Conservation (phyloP, 768 basidiomycete species). For the Amanita subjunquillea region DNA sequence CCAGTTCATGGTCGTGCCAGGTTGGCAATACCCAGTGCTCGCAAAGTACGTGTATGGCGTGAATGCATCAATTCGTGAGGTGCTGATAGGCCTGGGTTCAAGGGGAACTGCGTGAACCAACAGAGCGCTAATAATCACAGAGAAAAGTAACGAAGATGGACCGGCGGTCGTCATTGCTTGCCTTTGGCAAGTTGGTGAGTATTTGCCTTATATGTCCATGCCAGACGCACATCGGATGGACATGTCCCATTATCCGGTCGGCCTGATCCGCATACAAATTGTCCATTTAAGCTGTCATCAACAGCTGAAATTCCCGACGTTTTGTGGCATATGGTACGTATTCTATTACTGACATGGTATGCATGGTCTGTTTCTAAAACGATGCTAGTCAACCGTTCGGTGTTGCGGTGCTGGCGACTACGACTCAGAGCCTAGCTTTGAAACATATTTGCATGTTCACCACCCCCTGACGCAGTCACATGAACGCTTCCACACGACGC, state of each 20-base stretch:
- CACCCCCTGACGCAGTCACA: too few species aligned
- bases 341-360: too few species aligned
- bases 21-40: constrained; percentile 39
- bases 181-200: not conserved
- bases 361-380: not conserved
- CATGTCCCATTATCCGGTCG: too few species aligned
- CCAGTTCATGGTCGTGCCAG: constrained; percentile 34
- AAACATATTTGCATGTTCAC: too few species aligned
- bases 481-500: too few species aligned
- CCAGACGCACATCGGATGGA: too few species aligned
- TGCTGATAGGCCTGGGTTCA: constrained; percentile 17
- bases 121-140: not conserved
- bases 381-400: not conserved
- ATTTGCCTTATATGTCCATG: not conserved
- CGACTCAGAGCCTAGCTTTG: not conserved
- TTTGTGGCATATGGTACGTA: too few species aligned
- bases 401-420: not conserved
- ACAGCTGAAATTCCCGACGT: too few species aligned
- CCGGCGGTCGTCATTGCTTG: not conserved
- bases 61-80: constrained; percentile 30
- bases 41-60: constrained; percentile 40
- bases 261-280: too few species aligned
- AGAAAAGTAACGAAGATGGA: not conserved
- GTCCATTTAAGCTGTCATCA: too few species aligned
- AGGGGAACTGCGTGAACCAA: not conserved